phyloP scores from a whole-genome alignment of 176 grass and related monocot species.

The Tillandsia fasciculata region DNA sequence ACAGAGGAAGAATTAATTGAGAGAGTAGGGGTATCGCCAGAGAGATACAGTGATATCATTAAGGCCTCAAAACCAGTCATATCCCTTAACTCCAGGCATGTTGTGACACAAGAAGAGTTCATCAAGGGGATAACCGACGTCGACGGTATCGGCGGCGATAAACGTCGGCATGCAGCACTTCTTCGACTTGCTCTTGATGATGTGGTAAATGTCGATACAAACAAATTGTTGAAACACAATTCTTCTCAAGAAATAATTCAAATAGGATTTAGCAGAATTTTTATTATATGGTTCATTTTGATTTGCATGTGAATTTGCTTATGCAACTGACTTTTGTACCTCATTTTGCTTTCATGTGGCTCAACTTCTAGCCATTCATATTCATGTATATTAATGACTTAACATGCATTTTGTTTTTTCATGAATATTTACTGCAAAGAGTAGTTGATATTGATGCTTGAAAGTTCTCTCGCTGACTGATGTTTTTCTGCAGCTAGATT shows the following conservation, averaged over 20 bases:
- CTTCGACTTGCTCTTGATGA: slow-evolving; percentile 85
- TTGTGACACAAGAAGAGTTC: slow-evolving; percentile 70
- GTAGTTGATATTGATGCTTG: not conserved
- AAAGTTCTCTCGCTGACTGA: not conserved
- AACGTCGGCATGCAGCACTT: slow-evolving; percentile 39
- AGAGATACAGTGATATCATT: slow-evolving; percentile 57
- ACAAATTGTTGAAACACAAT: not conserved
- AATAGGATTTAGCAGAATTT: slow-evolving; percentile 1
- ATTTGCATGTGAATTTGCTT: too few species aligned
- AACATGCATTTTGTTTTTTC: not conserved
- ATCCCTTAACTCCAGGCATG: slow-evolving; percentile 68
- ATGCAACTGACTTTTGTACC: too few species aligned
- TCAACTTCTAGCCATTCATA: not conserved
- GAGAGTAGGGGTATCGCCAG: slow-evolving; percentile 36
- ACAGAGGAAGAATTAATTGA: slow-evolving; percentile 48
- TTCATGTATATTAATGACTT: not conserved
- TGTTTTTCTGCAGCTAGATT: slow-evolving; percentile 49
- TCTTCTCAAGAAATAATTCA: not conserved
- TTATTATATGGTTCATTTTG: not conserved
- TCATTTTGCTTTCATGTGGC: not conserved
- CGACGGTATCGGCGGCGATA: slow-evolving; percentile 39
- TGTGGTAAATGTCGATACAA: slow-evolving; percentile 35
- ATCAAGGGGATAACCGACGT: slow-evolving; percentile 61
- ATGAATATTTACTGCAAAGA: not conserved
- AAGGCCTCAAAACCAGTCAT: slow-evolving; percentile 44